These are phyloP conservation scores for Sporisorium graminicola DNA, from an alignment of 1,284 basidiomycete genomes.

Conservation along the genomic window DNA sequence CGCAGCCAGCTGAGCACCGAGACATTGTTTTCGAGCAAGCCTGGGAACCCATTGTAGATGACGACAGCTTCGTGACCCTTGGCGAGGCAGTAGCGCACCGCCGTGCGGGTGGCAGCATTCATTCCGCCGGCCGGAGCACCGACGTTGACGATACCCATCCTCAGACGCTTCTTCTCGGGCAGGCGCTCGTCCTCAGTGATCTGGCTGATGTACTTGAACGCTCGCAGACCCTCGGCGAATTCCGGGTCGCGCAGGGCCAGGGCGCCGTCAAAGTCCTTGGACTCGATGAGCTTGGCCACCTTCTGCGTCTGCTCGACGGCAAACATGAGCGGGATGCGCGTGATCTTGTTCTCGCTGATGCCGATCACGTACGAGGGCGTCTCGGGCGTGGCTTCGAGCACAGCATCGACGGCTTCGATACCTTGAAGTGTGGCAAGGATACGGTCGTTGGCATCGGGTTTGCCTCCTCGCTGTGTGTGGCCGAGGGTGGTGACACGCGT, in stretches of 20 bases:
- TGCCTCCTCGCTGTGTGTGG: slow-evolving; percentile 94
- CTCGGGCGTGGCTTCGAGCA: slow-evolving; percentile 87
- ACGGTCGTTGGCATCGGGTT: slow-evolving; percentile 91
- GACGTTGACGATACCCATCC: slow-evolving; percentile 91
- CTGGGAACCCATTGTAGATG: slow-evolving; percentile 94
- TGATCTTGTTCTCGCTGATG: slow-evolving; percentile 94
- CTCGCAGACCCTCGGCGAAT: slow-evolving; percentile 86
- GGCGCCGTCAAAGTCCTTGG: slow-evolving; percentile 87
- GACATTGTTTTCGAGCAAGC: slow-evolving; percentile 89
- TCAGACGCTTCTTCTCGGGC: slow-evolving; percentile 75
- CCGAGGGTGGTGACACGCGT: slow-evolving; percentile 98
- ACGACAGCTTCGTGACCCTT: slow-evolving; percentile 91
- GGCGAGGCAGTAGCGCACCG: slow-evolving; percentile 90
- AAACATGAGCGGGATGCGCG: slow-evolving; percentile 87
- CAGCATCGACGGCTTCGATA: slow-evolving; percentile 89
- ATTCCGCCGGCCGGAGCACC: slow-evolving; percentile 98
- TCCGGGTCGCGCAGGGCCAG: slow-evolving; percentile 91
- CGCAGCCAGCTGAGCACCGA: slow-evolving; percentile 92
- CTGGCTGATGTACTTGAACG: slow-evolving; percentile 75
- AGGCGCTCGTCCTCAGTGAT: slow-evolving; percentile 76
- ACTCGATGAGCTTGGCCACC: slow-evolving; percentile 84
- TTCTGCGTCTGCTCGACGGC: slow-evolving; percentile 88
- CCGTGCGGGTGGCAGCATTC: slow-evolving; percentile 96
- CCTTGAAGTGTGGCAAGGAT: slow-evolving; percentile 95
- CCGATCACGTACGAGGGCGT: slow-evolving; percentile 99